These are phyloP conservation scores for Eucalyptus virginea DNA, from an alignment of 345 rosid genomes.

Conservation along the genomic window DNA sequence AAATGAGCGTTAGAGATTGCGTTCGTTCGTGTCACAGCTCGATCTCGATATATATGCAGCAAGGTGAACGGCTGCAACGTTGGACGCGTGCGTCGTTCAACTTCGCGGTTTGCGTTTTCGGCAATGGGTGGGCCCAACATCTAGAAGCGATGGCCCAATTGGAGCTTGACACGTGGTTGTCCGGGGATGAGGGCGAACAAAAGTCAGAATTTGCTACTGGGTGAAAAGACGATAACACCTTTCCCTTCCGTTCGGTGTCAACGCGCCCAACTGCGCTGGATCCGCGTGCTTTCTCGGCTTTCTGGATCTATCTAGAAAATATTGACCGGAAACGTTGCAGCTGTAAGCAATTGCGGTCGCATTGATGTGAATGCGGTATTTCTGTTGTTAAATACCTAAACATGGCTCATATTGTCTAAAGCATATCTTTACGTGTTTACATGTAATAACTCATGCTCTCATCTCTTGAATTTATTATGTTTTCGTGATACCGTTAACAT, in stretches of 20 bases:
- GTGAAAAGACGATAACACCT: not conserved
- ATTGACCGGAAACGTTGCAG: not conserved
- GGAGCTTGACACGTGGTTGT: not conserved
- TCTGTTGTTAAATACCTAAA: not conserved
- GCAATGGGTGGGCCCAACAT: not conserved
- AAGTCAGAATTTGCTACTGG: not conserved
- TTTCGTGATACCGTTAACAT: fast-evolving
- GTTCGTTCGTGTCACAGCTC: not conserved
- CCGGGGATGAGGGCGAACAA: not conserved
- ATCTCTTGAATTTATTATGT: not conserved
- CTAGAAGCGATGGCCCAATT: not conserved
- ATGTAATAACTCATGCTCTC: fast-evolving
- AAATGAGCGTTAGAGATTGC: not conserved
- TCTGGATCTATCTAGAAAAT: not conserved
- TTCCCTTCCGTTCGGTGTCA: not conserved
- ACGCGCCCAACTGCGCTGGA: not conserved
- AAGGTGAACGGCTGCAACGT: not conserved
- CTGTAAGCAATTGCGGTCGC: not conserved
- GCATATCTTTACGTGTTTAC: not conserved
- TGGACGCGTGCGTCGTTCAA: not conserved
- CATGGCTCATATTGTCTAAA: not conserved
- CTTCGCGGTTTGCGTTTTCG: not conserved
- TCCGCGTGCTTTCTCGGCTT: not conserved
- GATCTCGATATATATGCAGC: not conserved
- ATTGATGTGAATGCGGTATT: not conserved